Percentiles rank a stretch among this genome's conserved stretches.
These are phyloP conservation scores for Fusarium cyanostomum DNA, from an alignment of 2,329 filamentous ascomycete species.

Conservation along the genomic window DNA sequence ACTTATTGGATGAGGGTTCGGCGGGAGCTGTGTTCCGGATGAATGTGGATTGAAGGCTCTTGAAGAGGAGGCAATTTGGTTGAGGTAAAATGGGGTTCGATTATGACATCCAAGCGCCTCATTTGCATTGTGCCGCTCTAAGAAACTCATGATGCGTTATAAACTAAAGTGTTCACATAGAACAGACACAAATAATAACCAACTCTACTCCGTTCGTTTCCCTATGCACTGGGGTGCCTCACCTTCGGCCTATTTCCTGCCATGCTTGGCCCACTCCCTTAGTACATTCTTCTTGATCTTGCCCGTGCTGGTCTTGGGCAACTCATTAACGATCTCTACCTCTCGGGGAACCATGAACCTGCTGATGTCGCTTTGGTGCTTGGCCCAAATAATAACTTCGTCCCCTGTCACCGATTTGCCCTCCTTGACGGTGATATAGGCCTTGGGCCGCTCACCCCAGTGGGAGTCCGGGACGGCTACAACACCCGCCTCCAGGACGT, in stretches of 20 bases:
- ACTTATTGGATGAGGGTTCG: slow-evolving; percentile 43
- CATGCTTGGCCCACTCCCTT: slow-evolving; percentile 75
- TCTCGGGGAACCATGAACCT: slow-evolving; percentile 86
- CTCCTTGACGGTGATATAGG: slow-evolving; percentile 83
- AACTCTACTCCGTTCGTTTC: neutral
- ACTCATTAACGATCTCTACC: slow-evolving; percentile 81
- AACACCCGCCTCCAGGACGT: slow-evolving; percentile 90
- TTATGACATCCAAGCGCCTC: neutral
- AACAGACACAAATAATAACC: neutral
- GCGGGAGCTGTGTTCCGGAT: slow-evolving; percentile 45
- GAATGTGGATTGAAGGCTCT: slow-evolving; percentile 36
- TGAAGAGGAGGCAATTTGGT: neutral
- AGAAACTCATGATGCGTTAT: slow-evolving; percentile 4
- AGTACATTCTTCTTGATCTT: slow-evolving; percentile 97
- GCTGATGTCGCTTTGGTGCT: slow-evolving; percentile 80
- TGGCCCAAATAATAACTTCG: slow-evolving; percentile 88
- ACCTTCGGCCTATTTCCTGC: slow-evolving; percentile 23
- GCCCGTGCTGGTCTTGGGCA: slow-evolving; percentile 97
- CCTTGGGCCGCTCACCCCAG: slow-evolving; percentile 97
- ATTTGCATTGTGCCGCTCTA: slow-evolving; percentile 8
- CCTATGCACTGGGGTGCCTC: neutral
- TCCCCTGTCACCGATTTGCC: slow-evolving; percentile 60
- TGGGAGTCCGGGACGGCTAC: slow-evolving; percentile 87
- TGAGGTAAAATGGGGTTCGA: neutral
- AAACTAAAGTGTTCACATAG: slow-evolving; percentile 1